Conservation (phyloP, 2,329 filamentous ascomycete genomes). For the Colletotrichum lini region DNA sequence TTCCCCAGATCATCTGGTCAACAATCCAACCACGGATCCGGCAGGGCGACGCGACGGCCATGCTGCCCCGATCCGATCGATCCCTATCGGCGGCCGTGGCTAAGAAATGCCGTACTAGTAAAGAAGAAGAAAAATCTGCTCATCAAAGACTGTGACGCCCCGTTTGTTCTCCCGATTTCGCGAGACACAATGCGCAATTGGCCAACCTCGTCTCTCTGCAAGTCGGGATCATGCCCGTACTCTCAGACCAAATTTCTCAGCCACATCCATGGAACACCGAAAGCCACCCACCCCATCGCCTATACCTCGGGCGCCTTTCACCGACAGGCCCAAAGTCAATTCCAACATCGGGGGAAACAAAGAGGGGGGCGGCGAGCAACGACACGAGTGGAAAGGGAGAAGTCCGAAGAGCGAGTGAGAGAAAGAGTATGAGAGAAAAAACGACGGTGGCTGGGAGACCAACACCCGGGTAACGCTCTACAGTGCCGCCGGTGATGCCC, state of each 20-base stretch:
- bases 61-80: slow-evolving; percentile 39
- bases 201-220: slow-evolving; percentile 33
- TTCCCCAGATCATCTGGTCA: slow-evolving; percentile 34
- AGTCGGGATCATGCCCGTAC: slow-evolving; percentile 40
- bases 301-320: slow-evolving; percentile 21
- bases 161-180: slow-evolving; percentile 26
- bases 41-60: slow-evolving; percentile 12
- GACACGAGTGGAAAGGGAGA: too few species aligned
- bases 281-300: slow-evolving; percentile 37
- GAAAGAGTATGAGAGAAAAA: slow-evolving; percentile 19
- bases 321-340: slow-evolving; percentile 32
- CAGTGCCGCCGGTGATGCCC: slow-evolving; percentile 40
- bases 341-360: slow-evolving; percentile 31
- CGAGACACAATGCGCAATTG: slow-evolving; percentile 37
- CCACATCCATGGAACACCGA: slow-evolving; percentile 38
- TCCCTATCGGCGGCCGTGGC: slow-evolving; percentile 13
- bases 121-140: slow-evolving; percentile 1
- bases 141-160: slow-evolving; percentile 14
- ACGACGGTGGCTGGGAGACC: slow-evolving; percentile 40
- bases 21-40: slow-evolving; percentile 12
- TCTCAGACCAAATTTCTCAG: slow-evolving; percentile 32
- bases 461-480: slow-evolving; percentile 29
- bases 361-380: neutral
- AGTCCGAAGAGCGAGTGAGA: too few species aligned
- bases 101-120: neutral